A percentile compares a stretch with the other conserved stretches of the same genome.
Conservation (phyloP, 129 eudicot genomes). For the carrot (Daucus carota) region DH1_v3.0 NC_030381.2:30381501-30382000, state of each 20-base stretch:
- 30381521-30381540: too few species aligned
- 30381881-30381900: not conserved
- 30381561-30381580: too few species aligned
- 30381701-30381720: too few species aligned
- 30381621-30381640: too few species aligned
- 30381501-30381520: too few species aligned
- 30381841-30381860: not conserved
- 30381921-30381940: not conserved
- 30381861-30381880: constrained; percentile 19
- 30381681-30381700: too few species aligned
- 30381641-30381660: too few species aligned
- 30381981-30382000: not conserved
- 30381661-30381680: too few species aligned
- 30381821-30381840: not conserved
- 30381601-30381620: too few species aligned
- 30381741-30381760: not conserved
- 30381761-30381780: not conserved
- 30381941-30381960: not conserved
- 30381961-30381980: not conserved
- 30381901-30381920: not conserved
- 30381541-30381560: too few species aligned
- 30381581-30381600: too few species aligned
- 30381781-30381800: not conserved
- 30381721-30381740: not conserved
- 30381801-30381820: not conserved